These are phyloP conservation scores for Gaeumannomyces tritici DNA, from an alignment of 2,329 filamentous ascomycete species.

Conservation along the genomic window DNA sequence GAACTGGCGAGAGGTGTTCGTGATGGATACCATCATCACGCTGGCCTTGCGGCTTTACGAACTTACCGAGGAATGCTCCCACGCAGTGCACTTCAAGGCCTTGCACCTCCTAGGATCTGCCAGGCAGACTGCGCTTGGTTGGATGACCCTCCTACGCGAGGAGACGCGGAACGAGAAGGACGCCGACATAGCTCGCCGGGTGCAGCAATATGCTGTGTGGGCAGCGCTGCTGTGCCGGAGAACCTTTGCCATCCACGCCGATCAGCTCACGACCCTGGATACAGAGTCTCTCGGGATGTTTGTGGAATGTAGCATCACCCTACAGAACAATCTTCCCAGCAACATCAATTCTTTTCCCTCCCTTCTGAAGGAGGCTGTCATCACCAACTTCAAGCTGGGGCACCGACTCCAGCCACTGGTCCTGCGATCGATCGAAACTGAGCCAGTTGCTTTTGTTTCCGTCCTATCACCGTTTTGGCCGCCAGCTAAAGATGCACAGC, in stretches of 20 bases:
- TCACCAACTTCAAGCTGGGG: slow-evolving; percentile 36
- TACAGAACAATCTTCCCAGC: slow-evolving; percentile 5
- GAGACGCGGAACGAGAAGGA: slow-evolving; percentile 31
- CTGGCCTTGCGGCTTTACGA: slow-evolving; percentile 31
- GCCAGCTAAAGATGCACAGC: neutral
- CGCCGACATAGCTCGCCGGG: slow-evolving; percentile 23
- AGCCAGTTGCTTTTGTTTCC: slow-evolving; percentile 13
- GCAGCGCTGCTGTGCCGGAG: slow-evolving; percentile 45
- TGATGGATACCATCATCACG: slow-evolving; percentile 48
- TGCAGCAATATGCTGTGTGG: slow-evolving; percentile 37
- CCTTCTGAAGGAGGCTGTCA: slow-evolving; percentile 25
- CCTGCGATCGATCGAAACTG: slow-evolving; percentile 18
- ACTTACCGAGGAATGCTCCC: slow-evolving; percentile 8
- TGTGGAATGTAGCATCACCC: slow-evolving; percentile 14
- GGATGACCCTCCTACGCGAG: slow-evolving; percentile 36
- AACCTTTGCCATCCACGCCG: slow-evolving; percentile 19
- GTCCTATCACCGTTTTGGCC: neutral
- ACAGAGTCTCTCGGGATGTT: slow-evolving; percentile 11
- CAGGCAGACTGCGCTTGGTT: slow-evolving; percentile 33
- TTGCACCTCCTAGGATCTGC: slow-evolving; percentile 26
- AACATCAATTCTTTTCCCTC: slow-evolving; percentile 23
- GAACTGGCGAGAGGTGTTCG: slow-evolving; percentile 50
- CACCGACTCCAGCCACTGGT: slow-evolving; percentile 25
- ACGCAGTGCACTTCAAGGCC: slow-evolving; percentile 9
- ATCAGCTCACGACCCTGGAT: slow-evolving; percentile 4